These are phyloP conservation scores for Penicillium salamii DNA, from an alignment of 495 filamentous ascomycete genomes.

Conservation along the genomic window DNA sequence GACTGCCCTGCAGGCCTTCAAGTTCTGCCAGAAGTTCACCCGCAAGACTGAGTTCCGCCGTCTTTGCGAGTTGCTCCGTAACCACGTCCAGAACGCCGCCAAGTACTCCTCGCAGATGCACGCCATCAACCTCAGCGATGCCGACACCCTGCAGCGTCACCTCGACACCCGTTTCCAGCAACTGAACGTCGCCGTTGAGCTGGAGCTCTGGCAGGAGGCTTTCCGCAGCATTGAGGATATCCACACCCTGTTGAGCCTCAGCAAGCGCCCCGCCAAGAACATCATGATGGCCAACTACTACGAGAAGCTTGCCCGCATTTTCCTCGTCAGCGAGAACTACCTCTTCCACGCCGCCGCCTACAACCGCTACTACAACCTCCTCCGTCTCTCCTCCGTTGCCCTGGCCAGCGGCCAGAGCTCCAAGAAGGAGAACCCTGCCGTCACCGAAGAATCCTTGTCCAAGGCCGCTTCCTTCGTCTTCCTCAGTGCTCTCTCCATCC, in stretches of 20 bases:
- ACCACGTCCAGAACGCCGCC: slow-evolving; percentile 98
- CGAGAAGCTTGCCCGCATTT: slow-evolving; percentile 96
- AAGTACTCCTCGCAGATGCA: slow-evolving; percentile 99
- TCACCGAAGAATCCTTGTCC: slow-evolving; percentile 82
- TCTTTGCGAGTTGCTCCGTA: slow-evolving; percentile 94
- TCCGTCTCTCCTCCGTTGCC: slow-evolving; percentile 83
- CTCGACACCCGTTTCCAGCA: slow-evolving; percentile 98
- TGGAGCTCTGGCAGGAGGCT: slow-evolving; percentile 98
- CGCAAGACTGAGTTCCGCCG: slow-evolving; percentile 99
- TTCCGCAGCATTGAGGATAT: slow-evolving; percentile 99
- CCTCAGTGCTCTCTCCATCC: slow-evolving; percentile 92
- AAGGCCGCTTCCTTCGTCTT: slow-evolving; percentile 92
- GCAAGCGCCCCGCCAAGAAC: slow-evolving; percentile 99
- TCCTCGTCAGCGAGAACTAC: slow-evolving; percentile 98
- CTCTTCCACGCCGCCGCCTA: slow-evolving; percentile 97
- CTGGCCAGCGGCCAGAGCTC: slow-evolving; percentile 77
- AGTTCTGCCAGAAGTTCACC: slow-evolving; percentile 96
- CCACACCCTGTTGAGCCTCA: slow-evolving; percentile 95
- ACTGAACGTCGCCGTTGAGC: slow-evolving; percentile 94
- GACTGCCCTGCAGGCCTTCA: slow-evolving; percentile 95
- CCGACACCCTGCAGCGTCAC: slow-evolving; percentile 94
- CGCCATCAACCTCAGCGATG: slow-evolving; percentile 96
- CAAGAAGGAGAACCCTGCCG: slow-evolving; percentile 93
- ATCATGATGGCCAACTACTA: slow-evolving; percentile 99
- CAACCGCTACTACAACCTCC: slow-evolving; percentile 94